Evolutionary conservation across 768 basidiomycete species (phyloP), one percentile per base, ranked within the genome.

Genomic region (Suillus paluster): DNA sequence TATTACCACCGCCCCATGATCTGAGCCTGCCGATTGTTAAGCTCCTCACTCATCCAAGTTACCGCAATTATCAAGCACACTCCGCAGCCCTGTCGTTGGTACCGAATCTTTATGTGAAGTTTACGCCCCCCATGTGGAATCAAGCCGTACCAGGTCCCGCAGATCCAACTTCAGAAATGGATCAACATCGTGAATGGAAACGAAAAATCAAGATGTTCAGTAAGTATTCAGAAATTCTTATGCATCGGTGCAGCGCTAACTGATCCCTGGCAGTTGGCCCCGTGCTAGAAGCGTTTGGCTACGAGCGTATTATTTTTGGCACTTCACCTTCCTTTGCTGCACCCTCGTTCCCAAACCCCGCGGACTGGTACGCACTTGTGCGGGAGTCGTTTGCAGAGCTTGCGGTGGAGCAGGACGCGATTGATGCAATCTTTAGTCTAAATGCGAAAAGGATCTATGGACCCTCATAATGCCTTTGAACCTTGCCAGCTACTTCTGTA

Each of bases 281-380:
- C 17, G 88, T 89, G 41, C 76, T 94, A 64, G 93, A 95, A 72
- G 93, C 93, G 3, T 94, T 94, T 71, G 93, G 93, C 8, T 91
- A 85, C 68, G 81, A 90, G 68, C 85, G 93, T 57, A 92, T 95
- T 67, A 81, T 95, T 21, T 94, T 90, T 74, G 93, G 92, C 9
- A 89, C 92, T 10, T 88, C 91, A 1, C 85, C 89, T 36, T 85
- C 88, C 12, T 74, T 80, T n/a, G 75, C 78, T 5, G 79, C 80
- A 3, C 78, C 78, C 27, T 78, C 79, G 30, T 68, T 78, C 27
- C 84, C 85, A 4, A 80, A 79, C 52, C 82, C 86, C 3, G 82
- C 81, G 41, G 86, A 88, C 63, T 95, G 93, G 93, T 95, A 92
- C 67, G 88, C 87, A 66, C 83, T 94, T 58, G 90, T 91, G 12